Evolutionary conservation across 176 grass and related monocot species (phyloP).

Genomic region (Aegilops sharonensis): DNA sequence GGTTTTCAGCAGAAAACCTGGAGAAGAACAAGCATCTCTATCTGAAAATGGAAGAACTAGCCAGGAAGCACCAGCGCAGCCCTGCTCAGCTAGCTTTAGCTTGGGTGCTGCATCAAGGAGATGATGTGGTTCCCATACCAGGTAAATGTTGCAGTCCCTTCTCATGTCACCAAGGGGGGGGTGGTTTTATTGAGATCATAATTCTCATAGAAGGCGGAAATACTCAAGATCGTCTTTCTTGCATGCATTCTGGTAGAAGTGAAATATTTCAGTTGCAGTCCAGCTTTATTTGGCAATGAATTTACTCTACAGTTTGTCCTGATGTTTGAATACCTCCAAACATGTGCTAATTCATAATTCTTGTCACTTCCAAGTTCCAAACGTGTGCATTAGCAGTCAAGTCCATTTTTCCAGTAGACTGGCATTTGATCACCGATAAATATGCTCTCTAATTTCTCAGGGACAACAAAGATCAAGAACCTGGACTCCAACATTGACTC

Average conservation of each 20-base stretch:
- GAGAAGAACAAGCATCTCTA: slow-evolving; percentile 68
- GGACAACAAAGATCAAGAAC: slow-evolving; percentile 75
- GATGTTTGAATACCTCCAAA: neutral
- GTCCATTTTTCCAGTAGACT: neutral
- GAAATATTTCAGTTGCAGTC: neutral
- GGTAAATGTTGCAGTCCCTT: slow-evolving; percentile 35
- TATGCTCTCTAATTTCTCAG: slow-evolving; percentile 26
- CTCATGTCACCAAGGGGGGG: neutral
- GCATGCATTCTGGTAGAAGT: neutral
- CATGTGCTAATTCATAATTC: neutral
- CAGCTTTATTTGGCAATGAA: neutral
- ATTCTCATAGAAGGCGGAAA: neutral
- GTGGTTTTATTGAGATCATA: neutral
- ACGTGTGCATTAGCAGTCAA: neutral
- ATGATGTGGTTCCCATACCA: slow-evolving; percentile 72
- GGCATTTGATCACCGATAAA: slow-evolving; percentile 20
- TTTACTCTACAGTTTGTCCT: neutral
- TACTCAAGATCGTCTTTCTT: neutral
- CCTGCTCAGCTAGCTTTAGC: slow-evolving; percentile 66
- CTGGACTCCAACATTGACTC: slow-evolving; percentile 63
- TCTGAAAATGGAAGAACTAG: slow-evolving; percentile 43
- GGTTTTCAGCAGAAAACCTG: slow-evolving; percentile 58
- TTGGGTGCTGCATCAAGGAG: slow-evolving; percentile 77
- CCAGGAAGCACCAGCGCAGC: slow-evolving; percentile 62
- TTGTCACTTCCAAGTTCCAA: neutral